Evolutionary conservation across 2,329 filamentous ascomycete species (phyloP), one percentile per base, ranked within the genome.

Genomic region (Pseudopithomyces chartarum): DNA sequence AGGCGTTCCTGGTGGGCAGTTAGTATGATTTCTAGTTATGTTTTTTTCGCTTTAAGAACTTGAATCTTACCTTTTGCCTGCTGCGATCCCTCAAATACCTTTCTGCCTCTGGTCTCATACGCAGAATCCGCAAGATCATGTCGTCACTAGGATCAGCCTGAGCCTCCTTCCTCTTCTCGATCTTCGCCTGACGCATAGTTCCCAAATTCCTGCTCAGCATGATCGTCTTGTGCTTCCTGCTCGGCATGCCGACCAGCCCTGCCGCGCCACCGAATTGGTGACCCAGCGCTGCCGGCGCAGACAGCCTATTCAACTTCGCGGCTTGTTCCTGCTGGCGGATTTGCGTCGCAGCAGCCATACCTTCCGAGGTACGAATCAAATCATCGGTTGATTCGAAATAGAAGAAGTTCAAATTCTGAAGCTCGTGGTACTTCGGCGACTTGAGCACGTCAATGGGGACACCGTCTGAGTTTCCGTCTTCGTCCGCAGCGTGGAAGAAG

Each of bases 101-200:
- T 47, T 88, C 85, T 2, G 95, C 95, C 78, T 98, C 95, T 2
- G 92, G 92, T 45, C 95, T 84, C 95, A 99, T 99, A 50, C 95
- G 85, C 63, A 99, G 78, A 63, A 99, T 99, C 19, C 95, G 85
- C 67, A 99, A 77, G 64, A 99, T 98, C 90, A 98, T 98, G 73
- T 99, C 95, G 75, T 99, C 95, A 73, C 90, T 97, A 1, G 95
- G 94, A 73, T 98, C 95, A 1, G 95, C 94, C 73, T 99, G 95
- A 1, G 92, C 92, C 74, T 98, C 94, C 67, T 93, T 92, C 61
- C 95, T 85, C 80, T 96, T 97, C 77, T 97, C 94, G 74, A 97
- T 92, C 77, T 98, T 98, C 39, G 91, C 92, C 72, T 94, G 91
- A 66, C 88, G 89, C 92, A 99, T 98, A 7, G 95, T 98, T 44